Evolutionary conservation across 371 early-diverging fungal species (phyloP).

Genomic region (Apophysomyces variabilis): DNA sequence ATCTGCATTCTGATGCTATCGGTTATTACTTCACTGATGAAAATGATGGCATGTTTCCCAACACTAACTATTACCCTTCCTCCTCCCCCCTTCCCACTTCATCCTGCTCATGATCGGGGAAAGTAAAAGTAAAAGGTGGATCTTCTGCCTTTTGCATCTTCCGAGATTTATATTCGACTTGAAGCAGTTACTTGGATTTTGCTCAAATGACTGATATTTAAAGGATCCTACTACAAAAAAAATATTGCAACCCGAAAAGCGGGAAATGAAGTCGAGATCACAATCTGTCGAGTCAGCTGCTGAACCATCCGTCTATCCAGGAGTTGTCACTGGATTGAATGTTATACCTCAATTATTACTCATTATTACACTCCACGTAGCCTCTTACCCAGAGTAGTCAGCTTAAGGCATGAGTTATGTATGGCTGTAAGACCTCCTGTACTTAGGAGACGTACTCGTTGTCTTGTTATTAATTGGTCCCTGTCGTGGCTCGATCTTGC

Average conservation of each 20-base stretch:
- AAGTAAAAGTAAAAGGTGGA: too few species aligned
- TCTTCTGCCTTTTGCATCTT: too few species aligned
- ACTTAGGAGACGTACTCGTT: too few species aligned
- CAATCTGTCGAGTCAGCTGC: constrained; percentile 53
- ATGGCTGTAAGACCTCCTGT: too few species aligned
- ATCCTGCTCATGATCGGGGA: too few species aligned
- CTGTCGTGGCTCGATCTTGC: too few species aligned
- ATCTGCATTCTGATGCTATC: constrained; percentile 8
- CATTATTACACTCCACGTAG: not conserved
- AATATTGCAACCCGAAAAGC: not conserved
- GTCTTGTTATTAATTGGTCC: too few species aligned
- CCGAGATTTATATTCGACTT: too few species aligned
- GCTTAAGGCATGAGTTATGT: too few species aligned
- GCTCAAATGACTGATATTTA: not conserved
- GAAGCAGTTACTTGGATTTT: too few species aligned
- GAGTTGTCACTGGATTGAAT: not conserved
- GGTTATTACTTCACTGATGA: not conserved
- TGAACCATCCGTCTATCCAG: constrained; percentile 43
- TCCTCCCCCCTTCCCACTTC: not conserved
- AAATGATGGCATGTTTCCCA: not conserved
- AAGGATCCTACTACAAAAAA: not conserved
- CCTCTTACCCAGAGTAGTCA: not conserved
- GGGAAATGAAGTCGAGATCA: constrained; percentile 27
- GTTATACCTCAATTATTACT: not conserved
- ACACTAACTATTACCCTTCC: not conserved